Base-by-base conservation (phyloP, 495 filamentous ascomycete genomes). In the Neurospora hispaniola region DNA sequence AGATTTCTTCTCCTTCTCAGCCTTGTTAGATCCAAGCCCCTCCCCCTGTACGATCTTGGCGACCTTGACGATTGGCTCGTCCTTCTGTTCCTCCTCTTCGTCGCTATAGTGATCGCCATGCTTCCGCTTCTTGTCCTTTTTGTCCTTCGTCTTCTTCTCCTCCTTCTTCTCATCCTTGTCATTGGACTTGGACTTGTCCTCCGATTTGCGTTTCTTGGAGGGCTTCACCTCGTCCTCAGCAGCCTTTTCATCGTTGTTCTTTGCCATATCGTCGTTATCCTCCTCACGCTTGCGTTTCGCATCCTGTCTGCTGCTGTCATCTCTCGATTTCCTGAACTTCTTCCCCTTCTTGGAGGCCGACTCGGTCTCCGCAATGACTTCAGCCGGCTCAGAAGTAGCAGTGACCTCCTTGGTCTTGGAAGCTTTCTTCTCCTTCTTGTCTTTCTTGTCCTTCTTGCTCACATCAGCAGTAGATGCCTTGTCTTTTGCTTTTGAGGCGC, bases 291-390 rank as follows among this genome's bases (percentile, higher is more conserved):
- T 76, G 38, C 35, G 10, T 62, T 78, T 76, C 71, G 73, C 66
- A 54, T 78, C 76, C 39, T 73, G 31, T 62, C 78, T 75, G 54
- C 48, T 71, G 20, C 48, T 71, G 20, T 72, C 71, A 18, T 74
- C 46, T 23, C 71, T 73, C 11, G 71, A 59, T 39, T 75, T 42
- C 62, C 74, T 77, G 35, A 54, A 74, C 73, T 79, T 77, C 73
- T 79, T 78, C 72, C 83, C 80, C 70, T 78, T 69, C 71, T 78
- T 79, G 48, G 75, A 71, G 4, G 71, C 66, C 4, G 9, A 48
- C n/a, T 23, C 46, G n/a, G 46, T 48, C n/a, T 48, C n/a, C 46
- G 46, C n/a, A 11, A 48, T 48, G 46, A 59, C 20, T 59, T 59
- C 48, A 12, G 11, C 20, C 4, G 44, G n/a, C 44, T 48, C 44